Conservation (phyloP, 176 grass and related monocot species). For the Alopecurus myosuroides region DNA sequence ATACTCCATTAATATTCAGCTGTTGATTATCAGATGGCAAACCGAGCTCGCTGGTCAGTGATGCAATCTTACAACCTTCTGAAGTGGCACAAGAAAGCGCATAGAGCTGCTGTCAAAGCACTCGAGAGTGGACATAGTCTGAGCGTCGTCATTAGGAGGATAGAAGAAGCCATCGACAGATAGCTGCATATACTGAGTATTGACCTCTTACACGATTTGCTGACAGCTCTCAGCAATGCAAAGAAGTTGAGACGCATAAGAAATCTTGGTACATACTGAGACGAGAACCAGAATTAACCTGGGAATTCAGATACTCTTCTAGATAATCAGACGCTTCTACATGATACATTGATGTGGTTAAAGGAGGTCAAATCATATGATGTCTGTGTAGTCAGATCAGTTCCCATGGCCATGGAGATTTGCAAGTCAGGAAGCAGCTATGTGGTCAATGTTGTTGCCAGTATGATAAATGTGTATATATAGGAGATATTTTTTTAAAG, state of each 20-base stretch:
- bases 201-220: not conserved
- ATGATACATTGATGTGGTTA: not conserved
- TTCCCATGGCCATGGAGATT: not conserved
- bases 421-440: not conserved
- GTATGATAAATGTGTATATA: not conserved
- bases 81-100: constrained; percentile 84
- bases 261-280: not conserved
- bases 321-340: not conserved
- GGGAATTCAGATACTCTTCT: not conserved
- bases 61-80: constrained; percentile 98
- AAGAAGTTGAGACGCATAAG: not conserved
- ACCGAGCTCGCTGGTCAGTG: constrained; percentile 83
- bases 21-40: constrained; percentile 71
- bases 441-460: not conserved
- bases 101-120: constrained; percentile 74
- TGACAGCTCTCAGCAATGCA: not conserved
- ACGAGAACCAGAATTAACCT: not conserved
- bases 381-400: not conserved
- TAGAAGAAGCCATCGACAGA: constrained; percentile 73
- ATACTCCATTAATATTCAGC: not conserved
- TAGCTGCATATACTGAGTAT: not conserved
- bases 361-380: not conserved
- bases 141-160: constrained; percentile 72
- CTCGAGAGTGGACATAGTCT: constrained; percentile 61
- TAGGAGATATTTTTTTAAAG: not conserved